Evolutionary conservation across 2,329 filamentous ascomycete genomes (phyloP).

Genomic region (Dactylellina leptospora): DNA sequence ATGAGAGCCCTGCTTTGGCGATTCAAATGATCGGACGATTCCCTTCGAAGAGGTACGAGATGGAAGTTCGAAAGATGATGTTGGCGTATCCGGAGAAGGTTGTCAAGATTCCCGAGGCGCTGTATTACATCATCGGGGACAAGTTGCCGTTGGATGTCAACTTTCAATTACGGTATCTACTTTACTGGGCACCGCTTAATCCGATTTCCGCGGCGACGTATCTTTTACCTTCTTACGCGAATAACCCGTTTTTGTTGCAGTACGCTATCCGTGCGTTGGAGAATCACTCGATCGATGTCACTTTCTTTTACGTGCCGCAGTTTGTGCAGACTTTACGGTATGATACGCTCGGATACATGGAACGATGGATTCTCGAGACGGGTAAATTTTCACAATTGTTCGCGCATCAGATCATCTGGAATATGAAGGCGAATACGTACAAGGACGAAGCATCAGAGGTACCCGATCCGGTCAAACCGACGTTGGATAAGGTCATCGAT

Average conservation of each 20-base stretch:
- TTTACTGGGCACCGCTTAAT: conserved; percentile 93
- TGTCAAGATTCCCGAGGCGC: conserved; percentile 79
- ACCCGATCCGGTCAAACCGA: conserved; percentile 91
- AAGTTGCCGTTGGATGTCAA: conserved; percentile 80
- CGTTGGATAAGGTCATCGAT: conserved; percentile 86
- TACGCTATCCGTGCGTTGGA: conserved; percentile 96
- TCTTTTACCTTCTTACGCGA: conserved; percentile 88
- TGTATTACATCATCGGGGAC: conserved; percentile 81
- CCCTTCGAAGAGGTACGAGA: conserved; percentile 74
- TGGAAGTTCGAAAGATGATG: conserved; percentile 80
- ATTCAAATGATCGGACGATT: conserved; percentile 84
- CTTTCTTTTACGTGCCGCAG: conserved; percentile 98
- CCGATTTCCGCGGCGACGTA: conserved; percentile 92
- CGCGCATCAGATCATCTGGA: conserved; percentile 99
- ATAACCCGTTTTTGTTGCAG: conserved; percentile 91
- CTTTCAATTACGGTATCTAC: conserved; percentile 83
- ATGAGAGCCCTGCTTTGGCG: conserved; percentile 83
- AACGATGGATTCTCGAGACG: conserved; percentile 95
- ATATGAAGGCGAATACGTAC: conserved; percentile 99
- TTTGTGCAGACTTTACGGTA: conserved; percentile 96
- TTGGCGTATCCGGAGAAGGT: conserved; percentile 85
- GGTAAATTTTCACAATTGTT: conserved; percentile 98
- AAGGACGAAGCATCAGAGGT: conserved; percentile 93
- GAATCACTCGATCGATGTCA: conserved; percentile 92
- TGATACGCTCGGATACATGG: conserved; percentile 90